These are phyloP conservation scores for Ogataea haglerorum DNA, from an alignment of 805 yeast species.

Conservation along the genomic window DNA sequence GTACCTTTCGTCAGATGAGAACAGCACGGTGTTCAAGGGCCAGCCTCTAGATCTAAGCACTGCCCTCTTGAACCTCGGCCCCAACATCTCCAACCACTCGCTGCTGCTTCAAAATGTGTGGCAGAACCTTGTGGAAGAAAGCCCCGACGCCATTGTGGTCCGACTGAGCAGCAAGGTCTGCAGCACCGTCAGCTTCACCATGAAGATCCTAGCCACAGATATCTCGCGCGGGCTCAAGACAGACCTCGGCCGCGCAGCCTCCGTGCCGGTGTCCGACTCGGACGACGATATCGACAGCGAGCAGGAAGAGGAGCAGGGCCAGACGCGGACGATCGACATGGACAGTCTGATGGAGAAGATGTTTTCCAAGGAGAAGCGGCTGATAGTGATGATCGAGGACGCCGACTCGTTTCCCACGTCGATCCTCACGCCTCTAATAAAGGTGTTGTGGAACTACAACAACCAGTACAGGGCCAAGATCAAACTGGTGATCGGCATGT, in stretches of 20 bases:
- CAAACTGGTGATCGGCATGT: conserved; percentile 31
- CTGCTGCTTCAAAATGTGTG: conserved; percentile 32
- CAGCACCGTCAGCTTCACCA: conserved; percentile 35
- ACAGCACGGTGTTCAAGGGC: conserved; percentile 7
- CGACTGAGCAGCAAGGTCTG: conserved; percentile 38
- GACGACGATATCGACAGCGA: conserved; percentile 8
- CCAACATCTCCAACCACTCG: conserved; percentile 41
- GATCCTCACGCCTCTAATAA: conserved; percentile 24
- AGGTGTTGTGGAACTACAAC: conserved; percentile 24
- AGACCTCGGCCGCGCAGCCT: conserved; percentile 6
- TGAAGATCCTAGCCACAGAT: conserved; percentile 33
- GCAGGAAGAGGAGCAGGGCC: conserved; percentile 13
- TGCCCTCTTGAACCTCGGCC: conserved; percentile 39
- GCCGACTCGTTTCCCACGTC: conserved; percentile 33
- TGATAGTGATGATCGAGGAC: conserved; percentile 33
- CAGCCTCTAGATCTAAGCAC: conserved; percentile 29
- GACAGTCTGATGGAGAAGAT: conserved; percentile 19
- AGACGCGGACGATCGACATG: conserved; percentile 8
- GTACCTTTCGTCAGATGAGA: conserved; percentile 18
- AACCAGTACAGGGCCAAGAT: conserved; percentile 14
- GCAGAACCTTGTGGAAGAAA: conserved; percentile 14
- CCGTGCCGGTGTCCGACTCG: conserved; percentile 9
- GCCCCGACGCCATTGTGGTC: conserved; percentile 23
- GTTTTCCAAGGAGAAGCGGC: conserved; percentile 8
- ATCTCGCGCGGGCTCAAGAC: conserved; percentile 12